These are phyloP conservation scores for Chaetothyriales sp. DNA, from an alignment of 2,329 filamentous ascomycete species.

Conservation along the genomic window DNA sequence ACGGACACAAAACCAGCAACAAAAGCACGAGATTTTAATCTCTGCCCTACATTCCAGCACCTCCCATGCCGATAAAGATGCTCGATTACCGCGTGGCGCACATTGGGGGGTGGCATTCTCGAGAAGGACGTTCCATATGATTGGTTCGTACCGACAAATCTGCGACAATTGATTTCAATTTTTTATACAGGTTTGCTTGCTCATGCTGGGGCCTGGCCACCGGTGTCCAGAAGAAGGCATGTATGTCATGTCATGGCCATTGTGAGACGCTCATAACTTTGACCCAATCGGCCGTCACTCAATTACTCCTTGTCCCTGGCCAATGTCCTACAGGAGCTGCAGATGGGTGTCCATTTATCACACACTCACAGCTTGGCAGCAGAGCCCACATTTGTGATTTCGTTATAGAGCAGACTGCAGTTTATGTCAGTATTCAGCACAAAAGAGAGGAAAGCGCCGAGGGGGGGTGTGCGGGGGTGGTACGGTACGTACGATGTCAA, in stretches of 20 bases:
- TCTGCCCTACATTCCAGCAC: too few species aligned
- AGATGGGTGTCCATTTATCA: background rate
- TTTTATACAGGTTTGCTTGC: background rate
- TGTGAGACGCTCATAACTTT: background rate
- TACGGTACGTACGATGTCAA: slow-evolving; percentile 56
- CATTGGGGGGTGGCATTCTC: background rate
- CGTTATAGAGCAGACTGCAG: slow-evolving; percentile 67
- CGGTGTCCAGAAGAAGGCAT: background rate
- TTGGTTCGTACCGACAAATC: background rate
- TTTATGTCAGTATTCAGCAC: slow-evolving; percentile 9
- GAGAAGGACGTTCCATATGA: background rate
- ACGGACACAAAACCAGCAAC: too few species aligned
- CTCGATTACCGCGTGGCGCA: too few species aligned
- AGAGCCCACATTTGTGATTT: slow-evolving; percentile 61
- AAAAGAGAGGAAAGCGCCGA: slow-evolving; percentile 9
- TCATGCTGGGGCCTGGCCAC: background rate
- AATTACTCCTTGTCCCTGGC: background rate
- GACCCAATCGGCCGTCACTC: background rate
- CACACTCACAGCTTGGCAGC: slow-evolving; percentile 47
- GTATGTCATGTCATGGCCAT: background rate
- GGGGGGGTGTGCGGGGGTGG: slow-evolving; percentile 2
- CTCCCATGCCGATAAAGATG: too few species aligned
- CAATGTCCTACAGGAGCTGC: background rate
- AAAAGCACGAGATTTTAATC: too few species aligned
- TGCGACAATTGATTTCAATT: background rate